Evolutionary conservation across 805 yeast species (phyloP), one percentile per base, ranked within the genome.

Genomic region (Candida sonorensis): DNA sequence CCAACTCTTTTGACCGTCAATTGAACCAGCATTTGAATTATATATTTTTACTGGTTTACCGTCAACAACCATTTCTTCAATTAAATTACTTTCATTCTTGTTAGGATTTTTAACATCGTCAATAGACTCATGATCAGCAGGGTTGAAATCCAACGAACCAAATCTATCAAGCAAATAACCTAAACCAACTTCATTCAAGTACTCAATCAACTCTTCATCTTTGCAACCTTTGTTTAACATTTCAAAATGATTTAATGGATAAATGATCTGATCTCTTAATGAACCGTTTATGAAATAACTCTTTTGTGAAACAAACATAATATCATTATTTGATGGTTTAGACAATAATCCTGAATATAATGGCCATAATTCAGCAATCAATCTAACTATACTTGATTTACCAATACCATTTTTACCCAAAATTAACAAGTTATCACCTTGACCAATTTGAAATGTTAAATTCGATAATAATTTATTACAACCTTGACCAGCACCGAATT

Each of bases 351-450:
- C 97, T 42, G 68, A 64, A 57, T 83, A 88, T 17, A 85, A 66
- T 10, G 97, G 96, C 97, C 97, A 88, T 39, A 88, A 64, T 15
- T 90, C 94, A 6, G 94, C 88, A 37, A 87, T 66, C 3, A 88
- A 69, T 41, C 96, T 66, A 31, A 87, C 77, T 44, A 88, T 80
- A 0, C 95, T 77, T 7, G 94, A 81, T 53, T 88, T 88, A 37
- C 97, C 97, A 46, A 81, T 72, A 11, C 96, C 94, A 48, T 88
- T 88, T 30, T 90, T 71, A 9, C 96, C 97, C 40, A 86, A 66
- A 23, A 88, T 79, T 40, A 88, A 68, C 32, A 87, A 61, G 50
- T 82, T 85, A 39, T 83, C 78, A 25, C 79, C 77, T 26, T 67
- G 68, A 36, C 61, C 64, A 23, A 81, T 66, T 42, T 69, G 77